Conservation (phyloP, 345 rosid species). For the Cardamine occulta region DNA sequence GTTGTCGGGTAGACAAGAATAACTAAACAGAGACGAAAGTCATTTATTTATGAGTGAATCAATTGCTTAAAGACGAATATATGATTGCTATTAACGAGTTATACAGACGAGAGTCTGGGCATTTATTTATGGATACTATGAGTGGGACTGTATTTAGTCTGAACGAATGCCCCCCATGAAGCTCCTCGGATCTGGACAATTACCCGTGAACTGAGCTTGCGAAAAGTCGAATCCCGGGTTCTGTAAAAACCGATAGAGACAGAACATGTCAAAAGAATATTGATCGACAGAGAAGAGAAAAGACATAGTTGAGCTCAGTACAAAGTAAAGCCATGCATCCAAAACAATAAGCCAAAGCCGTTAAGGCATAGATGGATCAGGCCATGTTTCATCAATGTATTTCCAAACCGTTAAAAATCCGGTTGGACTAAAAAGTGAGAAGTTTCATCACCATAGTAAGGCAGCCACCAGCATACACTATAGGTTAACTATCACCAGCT, state of each 20-base stretch:
- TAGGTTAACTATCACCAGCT: slow-evolving; percentile 13
- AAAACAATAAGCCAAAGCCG: neutral
- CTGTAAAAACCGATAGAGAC: slow-evolving; percentile 48
- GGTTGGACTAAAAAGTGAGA: neutral
- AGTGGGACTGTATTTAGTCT: slow-evolving; percentile 46
- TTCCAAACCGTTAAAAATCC: neutral
- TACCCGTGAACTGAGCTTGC: slow-evolving; percentile 86
- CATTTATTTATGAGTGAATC: neutral
- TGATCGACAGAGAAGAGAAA: neutral
- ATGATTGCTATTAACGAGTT: neutral
- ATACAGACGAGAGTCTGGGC: neutral
- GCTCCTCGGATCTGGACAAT: slow-evolving; percentile 89
- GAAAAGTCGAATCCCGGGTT: slow-evolving; percentile 98
- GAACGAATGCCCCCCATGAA: slow-evolving; percentile 88
- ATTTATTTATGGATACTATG: slow-evolving; percentile 9
- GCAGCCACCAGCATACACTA: neutral
- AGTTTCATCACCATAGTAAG: slow-evolving; percentile 1
- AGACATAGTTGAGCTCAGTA: slow-evolving; percentile 11
- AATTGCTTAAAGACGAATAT: slow-evolving; percentile 3
- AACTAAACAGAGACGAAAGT: neutral
- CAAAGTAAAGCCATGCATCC: neutral
- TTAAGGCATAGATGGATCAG: slow-evolving; percentile 17
- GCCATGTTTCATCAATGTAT: slow-evolving; percentile 3
- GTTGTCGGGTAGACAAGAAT: neutral
- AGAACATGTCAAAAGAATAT: neutral